phyloP scores from a whole-genome alignment of 1,284 basidiomycete species.

The Polyporus tsugae region DNA sequence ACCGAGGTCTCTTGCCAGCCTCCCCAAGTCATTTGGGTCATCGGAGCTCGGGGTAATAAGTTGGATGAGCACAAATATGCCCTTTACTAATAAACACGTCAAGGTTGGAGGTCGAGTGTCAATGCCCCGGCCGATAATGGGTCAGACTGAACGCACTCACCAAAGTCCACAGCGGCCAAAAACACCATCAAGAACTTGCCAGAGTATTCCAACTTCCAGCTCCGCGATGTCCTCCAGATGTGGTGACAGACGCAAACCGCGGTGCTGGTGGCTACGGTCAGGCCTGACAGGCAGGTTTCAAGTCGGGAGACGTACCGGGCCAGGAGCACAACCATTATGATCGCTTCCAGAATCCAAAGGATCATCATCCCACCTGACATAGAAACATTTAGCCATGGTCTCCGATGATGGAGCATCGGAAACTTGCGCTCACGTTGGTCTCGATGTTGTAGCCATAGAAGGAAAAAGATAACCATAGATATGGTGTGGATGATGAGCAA shows the following conservation, averaged over 20 bases:
- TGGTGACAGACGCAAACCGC: neutral
- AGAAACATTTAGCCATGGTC: neutral
- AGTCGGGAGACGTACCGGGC: neutral
- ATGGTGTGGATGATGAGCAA: neutral
- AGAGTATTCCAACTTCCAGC: neutral
- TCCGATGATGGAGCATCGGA: neutral
- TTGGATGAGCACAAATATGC: neutral
- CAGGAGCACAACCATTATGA: neutral
- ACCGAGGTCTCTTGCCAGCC: neutral
- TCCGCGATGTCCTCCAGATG: neutral
- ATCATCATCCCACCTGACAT: neutral
- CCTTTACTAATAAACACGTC: neutral
- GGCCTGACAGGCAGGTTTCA: neutral
- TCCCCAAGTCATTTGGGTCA: neutral
- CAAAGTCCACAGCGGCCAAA: neutral
- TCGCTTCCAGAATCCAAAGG: neutral
- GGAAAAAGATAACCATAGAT: neutral
- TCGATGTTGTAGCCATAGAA: conserved; percentile 1
- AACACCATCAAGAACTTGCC: neutral
- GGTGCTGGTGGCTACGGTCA: neutral
- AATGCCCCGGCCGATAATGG: neutral
- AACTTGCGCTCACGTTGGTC: neutral
- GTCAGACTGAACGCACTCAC: neutral
- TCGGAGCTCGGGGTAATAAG: neutral
- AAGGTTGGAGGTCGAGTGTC: neutral